phyloP scores from a whole-genome alignment of 768 basidiomycete genomes.

The Tulasnella sp. region DNA sequence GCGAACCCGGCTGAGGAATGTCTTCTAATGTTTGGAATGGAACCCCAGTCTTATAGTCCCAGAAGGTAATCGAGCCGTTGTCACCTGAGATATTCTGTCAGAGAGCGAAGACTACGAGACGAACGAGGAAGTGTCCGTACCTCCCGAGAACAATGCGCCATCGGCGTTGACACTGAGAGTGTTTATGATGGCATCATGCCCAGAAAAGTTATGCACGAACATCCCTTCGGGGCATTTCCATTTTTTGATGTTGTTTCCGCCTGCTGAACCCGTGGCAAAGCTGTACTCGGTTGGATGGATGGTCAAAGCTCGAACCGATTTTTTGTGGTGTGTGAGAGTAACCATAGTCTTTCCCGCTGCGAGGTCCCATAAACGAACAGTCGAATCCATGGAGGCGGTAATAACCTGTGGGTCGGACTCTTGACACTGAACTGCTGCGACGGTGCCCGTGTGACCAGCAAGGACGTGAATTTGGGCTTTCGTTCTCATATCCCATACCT shows the following conservation, averaged over 20 bases:
- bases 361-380: slow-evolving; percentile 92
- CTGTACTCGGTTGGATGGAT: slow-evolving; percentile 96
- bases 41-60: slow-evolving; percentile 93
- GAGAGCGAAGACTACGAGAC: neutral
- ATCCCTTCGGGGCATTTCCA: slow-evolving; percentile 97
- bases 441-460: slow-evolving; percentile 88
- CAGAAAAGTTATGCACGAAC: slow-evolving; percentile 94
- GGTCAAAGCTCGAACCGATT: slow-evolving; percentile 88
- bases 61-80: slow-evolving; percentile 84
- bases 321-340: slow-evolving; percentile 99
- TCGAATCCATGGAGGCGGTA: slow-evolving; percentile 97
- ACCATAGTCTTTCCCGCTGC: slow-evolving; percentile 96
- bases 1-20: slow-evolving; percentile 92
- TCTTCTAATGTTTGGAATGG: slow-evolving; percentile 94
- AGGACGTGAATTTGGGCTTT: slow-evolving; percentile 94
- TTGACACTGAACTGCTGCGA: slow-evolving; percentile 94
- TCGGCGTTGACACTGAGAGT: slow-evolving; percentile 90
- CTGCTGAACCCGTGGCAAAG: slow-evolving; percentile 91
- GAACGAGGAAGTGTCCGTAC: slow-evolving; percentile 43
- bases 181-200: slow-evolving; percentile 98
- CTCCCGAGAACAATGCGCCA: slow-evolving; percentile 96
- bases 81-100: slow-evolving; percentile 52
- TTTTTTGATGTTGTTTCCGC: slow-evolving; percentile 99
- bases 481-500: slow-evolving; percentile 97
- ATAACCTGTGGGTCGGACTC: slow-evolving; percentile 98